Evolutionary conservation across 2,329 filamentous ascomycete genomes (phyloP), one percentile per base, ranked within the genome.

Genomic region (Cadophora malorum): DNA sequence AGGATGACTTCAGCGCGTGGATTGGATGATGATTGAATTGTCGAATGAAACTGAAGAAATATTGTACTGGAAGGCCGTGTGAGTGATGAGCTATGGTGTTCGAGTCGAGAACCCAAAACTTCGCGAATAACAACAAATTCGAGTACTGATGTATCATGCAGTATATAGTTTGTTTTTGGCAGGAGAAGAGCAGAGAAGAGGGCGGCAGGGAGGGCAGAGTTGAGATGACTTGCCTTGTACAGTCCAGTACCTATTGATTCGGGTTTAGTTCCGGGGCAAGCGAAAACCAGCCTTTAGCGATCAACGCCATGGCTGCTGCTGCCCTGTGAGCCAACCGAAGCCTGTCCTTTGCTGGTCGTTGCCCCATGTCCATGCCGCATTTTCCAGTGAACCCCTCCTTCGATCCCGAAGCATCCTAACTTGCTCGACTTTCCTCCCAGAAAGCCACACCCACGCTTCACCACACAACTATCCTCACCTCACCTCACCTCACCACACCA

Each of bases 301-400:
- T 55, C 28, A 55, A 55, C 52, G 52, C 25, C 25, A 31, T 55
- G 50, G 23, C 28, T 28, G 28, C n/a, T 41, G 7, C 35, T 41
- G 35, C 28, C 28, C 28, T 28, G 28, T 28, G 28, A 28, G 28
- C 28, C 28, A 28, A 28, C 28, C 28, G 28, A 28, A 28, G 35
- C 35, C 35, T 38, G 35, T 38, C 35, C 4, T 38, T 9, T 38
- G 8, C 35, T 38, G 35, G 35, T 38, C 35, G 3, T 4, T 38
- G 35, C 35, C 35, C 35, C 35, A 38, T 38, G 49, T 19, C n/a
- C 50, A 53, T 53, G 50, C 45, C 45, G 45, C 45, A 4, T 28
- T 21, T 49, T 8, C 45, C 45, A 49, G 45, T 28, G 56, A 59
- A 59, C 56, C 56, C 56, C 56, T 59, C 56, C 56, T 38, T n/a